Conservation (phyloP, 352 stramenopile species). For the Pythium brassicae region DNA sequence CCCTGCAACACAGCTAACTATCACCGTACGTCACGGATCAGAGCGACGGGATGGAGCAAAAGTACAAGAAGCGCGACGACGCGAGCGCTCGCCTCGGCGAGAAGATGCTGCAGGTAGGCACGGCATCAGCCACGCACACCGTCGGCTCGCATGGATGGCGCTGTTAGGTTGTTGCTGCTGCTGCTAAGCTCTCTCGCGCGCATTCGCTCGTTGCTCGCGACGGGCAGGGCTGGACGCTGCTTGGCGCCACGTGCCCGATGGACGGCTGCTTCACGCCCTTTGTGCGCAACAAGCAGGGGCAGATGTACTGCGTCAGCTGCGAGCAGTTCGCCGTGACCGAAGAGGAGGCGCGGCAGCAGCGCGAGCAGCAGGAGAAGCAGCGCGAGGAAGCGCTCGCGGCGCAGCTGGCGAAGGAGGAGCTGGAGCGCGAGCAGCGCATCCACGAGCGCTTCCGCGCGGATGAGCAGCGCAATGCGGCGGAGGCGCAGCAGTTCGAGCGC, state of each 20-base stretch:
- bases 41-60: constrained; percentile 19
- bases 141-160: neutral
- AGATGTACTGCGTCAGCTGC: constrained; percentile 80
- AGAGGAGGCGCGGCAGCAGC: constrained; percentile 57
- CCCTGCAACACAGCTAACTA: neutral
- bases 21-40: neutral
- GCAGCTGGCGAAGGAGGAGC: constrained; percentile 25
- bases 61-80: constrained; percentile 69
- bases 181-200: neutral
- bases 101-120: constrained; percentile 73
- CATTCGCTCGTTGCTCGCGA: constrained; percentile 1
- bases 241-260: constrained; percentile 58
- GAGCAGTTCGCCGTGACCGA: constrained; percentile 72
- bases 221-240: constrained; percentile 68
- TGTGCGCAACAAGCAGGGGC: constrained; percentile 70
- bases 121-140: neutral
- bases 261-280: constrained; percentile 76
- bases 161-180: neutral
- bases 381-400: constrained; percentile 40
- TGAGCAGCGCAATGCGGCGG: constrained; percentile 45
- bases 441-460: constrained; percentile 67
- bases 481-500: constrained; percentile 19
- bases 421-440: constrained; percentile 36
- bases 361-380: constrained; percentile 31
- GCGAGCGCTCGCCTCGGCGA: constrained; percentile 70